Conservation (phyloP, 2,329 filamentous ascomycete genomes). For the Aspergillus fijiensis region DNA sequence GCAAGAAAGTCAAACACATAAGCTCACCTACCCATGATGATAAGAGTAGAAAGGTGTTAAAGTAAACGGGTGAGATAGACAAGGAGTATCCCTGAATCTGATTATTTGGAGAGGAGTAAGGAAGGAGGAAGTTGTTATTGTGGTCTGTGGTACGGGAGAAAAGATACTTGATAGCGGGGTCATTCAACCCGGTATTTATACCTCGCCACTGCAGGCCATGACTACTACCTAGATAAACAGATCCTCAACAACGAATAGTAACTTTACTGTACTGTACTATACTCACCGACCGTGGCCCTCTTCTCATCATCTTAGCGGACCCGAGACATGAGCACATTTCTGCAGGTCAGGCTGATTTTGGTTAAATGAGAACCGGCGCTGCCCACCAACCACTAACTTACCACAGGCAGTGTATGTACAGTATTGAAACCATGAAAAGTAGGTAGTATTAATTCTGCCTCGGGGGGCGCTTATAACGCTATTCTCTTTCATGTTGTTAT, state of each 20-base stretch:
- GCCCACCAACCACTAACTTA: too few species aligned
- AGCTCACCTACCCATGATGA: slow-evolving; percentile 16
- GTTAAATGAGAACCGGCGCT: too few species aligned
- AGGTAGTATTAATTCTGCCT: too few species aligned
- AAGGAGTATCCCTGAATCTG: not conserved
- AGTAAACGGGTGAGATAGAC: not conserved
- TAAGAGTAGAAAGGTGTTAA: not conserved
- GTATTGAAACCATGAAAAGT: too few species aligned
- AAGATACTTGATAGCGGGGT: not conserved
- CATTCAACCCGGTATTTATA: slow-evolving; percentile 21
- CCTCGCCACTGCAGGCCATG: not conserved
- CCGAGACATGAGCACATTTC: slow-evolving; percentile 26
- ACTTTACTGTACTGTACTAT: too few species aligned
- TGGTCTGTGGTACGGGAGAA: not conserved
- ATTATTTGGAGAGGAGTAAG: not conserved
- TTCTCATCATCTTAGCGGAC: not conserved
- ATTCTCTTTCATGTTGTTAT: not conserved
- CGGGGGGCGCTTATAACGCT: not conserved
- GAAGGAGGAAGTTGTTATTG: not conserved
- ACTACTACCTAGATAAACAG: too few species aligned
- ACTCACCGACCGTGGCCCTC: too few species aligned
- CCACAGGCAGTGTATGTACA: too few species aligned
- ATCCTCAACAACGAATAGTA: too few species aligned
- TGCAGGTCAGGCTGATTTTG: slow-evolving; percentile 16
- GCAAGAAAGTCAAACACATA: not conserved